Evolutionary conservation across 2,329 filamentous ascomycete genomes (phyloP), one percentile per base, ranked within the genome.

Genomic region (Volutella citrinella): DNA sequence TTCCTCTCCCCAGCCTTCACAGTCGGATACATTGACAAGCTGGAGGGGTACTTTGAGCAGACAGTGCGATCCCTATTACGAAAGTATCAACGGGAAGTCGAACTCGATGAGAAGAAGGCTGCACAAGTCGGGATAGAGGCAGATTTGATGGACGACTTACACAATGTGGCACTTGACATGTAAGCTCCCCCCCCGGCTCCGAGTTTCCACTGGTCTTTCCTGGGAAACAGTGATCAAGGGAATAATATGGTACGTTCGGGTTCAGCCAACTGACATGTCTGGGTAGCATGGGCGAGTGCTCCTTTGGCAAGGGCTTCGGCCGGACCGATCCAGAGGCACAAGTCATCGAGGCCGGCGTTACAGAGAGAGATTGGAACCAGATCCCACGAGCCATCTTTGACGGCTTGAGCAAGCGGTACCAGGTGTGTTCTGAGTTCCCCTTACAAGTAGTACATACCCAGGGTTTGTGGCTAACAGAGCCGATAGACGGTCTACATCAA

Each of bases 341-440:
- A n/a, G n/a, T n/a, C n/a, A n/a, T n/a, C n/a, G n/a, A n/a, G n/a
- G n/a, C n/a, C n/a, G 19, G 29, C 8, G 6, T 8, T 16, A 2
- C 9, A 5, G 5, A 21, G 24, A 9, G 14, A n/a, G 14, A 15
- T 23, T 31, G 29, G 29, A 22, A 17, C 11, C 13, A 19, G 5
- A 31, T 31, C 18, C 29, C 29, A 9, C 22, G 29, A 16, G 13
- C 29, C 9, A 31, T 31, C 20, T 31, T 31, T 10, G 29, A 31
- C 24, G 29, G 29, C 8, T 15, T 31, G n/a, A 23, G 19, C 14
- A 12, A 12, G 10, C 19, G 29, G 11, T 31, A 31, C 20, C 10
- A 31, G 14, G 29, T 31, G 14, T 22, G 29, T 14, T 13, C 13
- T 29, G n/a, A n/a, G n/a, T n/a, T n/a, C n/a, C n/a, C n/a, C n/a